These are phyloP conservation scores for Spergularia bocconei DNA, from an alignment of 148 eudicot species.

Conservation along the genomic window DNA sequence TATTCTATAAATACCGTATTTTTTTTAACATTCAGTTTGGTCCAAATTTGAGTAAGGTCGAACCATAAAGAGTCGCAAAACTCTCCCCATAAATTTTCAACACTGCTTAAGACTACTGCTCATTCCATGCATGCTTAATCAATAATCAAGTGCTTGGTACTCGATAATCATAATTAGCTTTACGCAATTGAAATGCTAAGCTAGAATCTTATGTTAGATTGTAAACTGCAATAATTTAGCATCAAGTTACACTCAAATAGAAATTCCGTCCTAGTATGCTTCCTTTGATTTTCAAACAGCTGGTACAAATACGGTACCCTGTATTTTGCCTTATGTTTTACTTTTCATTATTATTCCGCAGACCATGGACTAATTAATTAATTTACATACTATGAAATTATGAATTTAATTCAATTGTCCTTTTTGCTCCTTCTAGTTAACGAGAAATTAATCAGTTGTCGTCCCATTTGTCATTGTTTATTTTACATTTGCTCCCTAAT, in stretches of 20 bases:
- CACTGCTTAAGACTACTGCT: background rate
- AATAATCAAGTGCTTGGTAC: too few species aligned
- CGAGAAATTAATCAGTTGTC: slow-evolving; percentile 1
- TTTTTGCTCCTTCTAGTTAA: background rate
- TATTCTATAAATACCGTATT: too few species aligned
- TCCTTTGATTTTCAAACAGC: slow-evolving; percentile 11
- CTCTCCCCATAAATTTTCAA: background rate
- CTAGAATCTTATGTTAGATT: slow-evolving; percentile 18
- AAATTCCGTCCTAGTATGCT: background rate
- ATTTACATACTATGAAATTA: background rate
- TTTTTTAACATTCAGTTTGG: too few species aligned
- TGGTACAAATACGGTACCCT: slow-evolving; percentile 25
- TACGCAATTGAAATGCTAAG: background rate
- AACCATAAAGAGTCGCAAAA: background rate
- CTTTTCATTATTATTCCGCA: background rate
- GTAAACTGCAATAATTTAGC: background rate
- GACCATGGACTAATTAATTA: slow-evolving; percentile 6
- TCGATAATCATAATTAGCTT: background rate
- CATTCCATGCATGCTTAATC: too few species aligned
- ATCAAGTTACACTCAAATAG: background rate
- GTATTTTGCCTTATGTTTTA: slow-evolving; percentile 19
- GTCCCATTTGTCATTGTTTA: background rate
- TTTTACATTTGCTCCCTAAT: slow-evolving; percentile 16
- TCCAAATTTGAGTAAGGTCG: background rate
- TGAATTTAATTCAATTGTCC: slow-evolving; percentile 4